phyloP scores from a whole-genome alignment of 192 early-diverging fungal species.

The Entrophospora sp. region DNA sequence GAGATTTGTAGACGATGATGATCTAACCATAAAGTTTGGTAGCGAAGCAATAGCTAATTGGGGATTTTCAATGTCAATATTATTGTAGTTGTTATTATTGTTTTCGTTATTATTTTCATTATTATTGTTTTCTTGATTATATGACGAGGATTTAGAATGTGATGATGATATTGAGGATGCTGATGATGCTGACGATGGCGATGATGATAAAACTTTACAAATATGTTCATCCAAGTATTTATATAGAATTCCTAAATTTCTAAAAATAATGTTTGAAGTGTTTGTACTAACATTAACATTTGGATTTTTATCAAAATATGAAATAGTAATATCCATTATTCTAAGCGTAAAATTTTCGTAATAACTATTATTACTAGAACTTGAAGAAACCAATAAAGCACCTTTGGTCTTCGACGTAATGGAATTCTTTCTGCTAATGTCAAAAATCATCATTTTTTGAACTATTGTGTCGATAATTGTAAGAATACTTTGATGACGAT shows the following conservation, averaged over 20 bases:
- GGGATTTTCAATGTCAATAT: too few species aligned
- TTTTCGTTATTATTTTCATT: too few species aligned
- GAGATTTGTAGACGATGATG: too few species aligned
- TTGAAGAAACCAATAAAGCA: constrained; percentile 14
- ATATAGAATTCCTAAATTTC: constrained; percentile 27
- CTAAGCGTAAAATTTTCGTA: constrained; percentile 27
- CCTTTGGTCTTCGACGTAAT: constrained; percentile 26
- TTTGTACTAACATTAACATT: constrained; percentile 33
- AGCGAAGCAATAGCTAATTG: too few species aligned
- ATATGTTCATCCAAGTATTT: constrained; percentile 27
- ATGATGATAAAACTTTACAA: constrained; percentile 12
- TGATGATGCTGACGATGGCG: neutral
- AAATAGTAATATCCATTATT: constrained; percentile 27
- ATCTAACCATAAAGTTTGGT: too few species aligned
- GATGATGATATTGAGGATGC: neutral
- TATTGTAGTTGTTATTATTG: too few species aligned
- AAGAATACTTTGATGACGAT: constrained; percentile 29
- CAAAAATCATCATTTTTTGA: constrained; percentile 39
- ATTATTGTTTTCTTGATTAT: neutral
- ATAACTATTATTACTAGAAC: constrained; percentile 10
- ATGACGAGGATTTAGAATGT: neutral
- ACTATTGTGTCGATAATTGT: constrained; percentile 30
- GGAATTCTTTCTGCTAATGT: constrained; percentile 28
- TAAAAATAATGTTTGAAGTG: constrained; percentile 26
- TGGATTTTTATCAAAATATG: constrained; percentile 34